Base-by-base conservation (phyloP, 2,329 filamentous ascomycete species). In the Ilyonectria sp. region DNA sequence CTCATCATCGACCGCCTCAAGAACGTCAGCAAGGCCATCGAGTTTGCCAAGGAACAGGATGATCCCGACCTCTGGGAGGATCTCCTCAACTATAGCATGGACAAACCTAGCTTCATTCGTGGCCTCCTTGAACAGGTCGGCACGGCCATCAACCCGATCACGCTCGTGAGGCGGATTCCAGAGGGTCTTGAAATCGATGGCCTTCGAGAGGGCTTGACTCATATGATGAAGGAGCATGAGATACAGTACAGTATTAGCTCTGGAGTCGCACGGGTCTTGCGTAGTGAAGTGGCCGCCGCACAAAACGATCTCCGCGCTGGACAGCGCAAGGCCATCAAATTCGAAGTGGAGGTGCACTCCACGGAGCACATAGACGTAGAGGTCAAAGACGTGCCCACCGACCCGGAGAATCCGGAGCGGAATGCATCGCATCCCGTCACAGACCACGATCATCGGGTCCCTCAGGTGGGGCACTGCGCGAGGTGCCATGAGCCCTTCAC, bases 21-120 rank as follows among this genome's bases (percentile, higher is more conserved):
- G 65, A 94, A 99, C 78, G 95, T 98, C 56, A 92, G 92, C 56
- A 94, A 96, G 73, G 96, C 96, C 9, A 99, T 99, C 73, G 89
- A 92, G 1, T 99, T 99, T 76, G 95, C 94, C 60, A 98, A 98
- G 79, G 92, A 95, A 69, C 94, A 98, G 77, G 91, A 96, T 70
- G 95, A 98, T 75, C 91, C 92, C 0, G 95, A 98, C 74, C 86
- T 99, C 0, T 99, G 96, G 96, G 93, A 97, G 71, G 95, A 98
- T 76, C 86, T 99, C 8, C 88, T 99, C 6, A 91, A 95, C 74
- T 98, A 98, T 80, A 95, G 93, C 68, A 98, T 99, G 96, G 94
- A 98, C 82, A 97, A 98, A 77, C 96, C 96, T 1, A 90, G 90
- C 46, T 99, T 99, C 82, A 98, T 99, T 72, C 92, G 94, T 13